These are phyloP conservation scores for Podospora bellae-mahoneyi DNA, from an alignment of 495 filamentous ascomycete species.

Conservation along the genomic window DNA sequence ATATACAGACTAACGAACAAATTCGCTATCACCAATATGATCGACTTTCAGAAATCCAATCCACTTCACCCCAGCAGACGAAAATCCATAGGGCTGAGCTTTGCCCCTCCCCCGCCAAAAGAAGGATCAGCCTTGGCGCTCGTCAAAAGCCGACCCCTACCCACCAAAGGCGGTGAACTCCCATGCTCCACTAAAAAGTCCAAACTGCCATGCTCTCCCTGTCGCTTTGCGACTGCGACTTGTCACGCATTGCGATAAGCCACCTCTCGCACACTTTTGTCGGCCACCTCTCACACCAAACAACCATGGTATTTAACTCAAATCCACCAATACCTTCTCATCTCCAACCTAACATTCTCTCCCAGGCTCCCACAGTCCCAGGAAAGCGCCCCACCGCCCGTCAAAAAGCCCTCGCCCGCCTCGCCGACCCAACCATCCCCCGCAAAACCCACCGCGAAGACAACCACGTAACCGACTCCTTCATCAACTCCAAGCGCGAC, in stretches of 20 bases:
- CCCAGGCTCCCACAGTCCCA: conserved; percentile 33
- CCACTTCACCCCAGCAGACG: background rate
- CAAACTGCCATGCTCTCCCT: conserved; percentile 1
- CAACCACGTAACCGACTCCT: conserved; percentile 41
- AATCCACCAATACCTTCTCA: background rate
- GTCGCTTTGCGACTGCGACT: background rate
- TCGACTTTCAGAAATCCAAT: background rate
- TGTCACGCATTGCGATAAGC: background rate
- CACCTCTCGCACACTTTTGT: background rate
- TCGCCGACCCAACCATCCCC: conserved; percentile 34
- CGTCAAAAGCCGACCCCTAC: background rate
- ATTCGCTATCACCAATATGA: background rate
- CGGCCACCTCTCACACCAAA: background rate
- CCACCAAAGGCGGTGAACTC: conserved; percentile 25
- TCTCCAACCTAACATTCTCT: no score
- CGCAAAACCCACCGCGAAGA: conserved; percentile 43
- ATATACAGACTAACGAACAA: background rate
- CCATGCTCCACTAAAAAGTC: conserved; percentile 35
- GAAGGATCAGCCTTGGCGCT: conserved; percentile 14
- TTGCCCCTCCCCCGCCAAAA: conserved; percentile 21
- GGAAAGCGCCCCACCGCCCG: conserved; percentile 33
- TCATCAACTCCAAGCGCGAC: conserved; percentile 68
- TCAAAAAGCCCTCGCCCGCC: conserved; percentile 31
- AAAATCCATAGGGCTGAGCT: conserved; percentile 24
- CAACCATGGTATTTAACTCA: conserved; percentile 22